These are phyloP conservation scores for Fusarium liriodendri DNA, from an alignment of 2,329 filamentous ascomycete species.

Conservation along the genomic window DNA sequence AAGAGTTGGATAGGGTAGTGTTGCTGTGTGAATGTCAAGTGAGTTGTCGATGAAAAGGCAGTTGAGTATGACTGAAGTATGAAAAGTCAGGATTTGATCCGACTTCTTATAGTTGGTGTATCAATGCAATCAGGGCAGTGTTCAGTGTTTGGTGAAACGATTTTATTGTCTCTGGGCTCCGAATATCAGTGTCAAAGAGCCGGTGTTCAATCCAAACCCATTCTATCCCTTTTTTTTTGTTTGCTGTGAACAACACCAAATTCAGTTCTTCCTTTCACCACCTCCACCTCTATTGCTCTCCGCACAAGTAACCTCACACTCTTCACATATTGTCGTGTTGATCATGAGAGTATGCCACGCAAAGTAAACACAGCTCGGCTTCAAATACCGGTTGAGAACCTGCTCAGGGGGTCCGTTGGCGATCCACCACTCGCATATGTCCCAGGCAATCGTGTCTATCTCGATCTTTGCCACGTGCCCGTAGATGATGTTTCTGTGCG, in stretches of 20 bases:
- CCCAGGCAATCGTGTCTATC: constrained; percentile 37
- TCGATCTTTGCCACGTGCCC: constrained; percentile 39
- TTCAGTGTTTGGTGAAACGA: neutral
- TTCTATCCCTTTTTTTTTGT: neutral
- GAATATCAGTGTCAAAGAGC: neutral
- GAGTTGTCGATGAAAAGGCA: neutral
- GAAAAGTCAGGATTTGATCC: neutral
- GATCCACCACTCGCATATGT: constrained; percentile 44
- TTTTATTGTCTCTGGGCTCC: neutral
- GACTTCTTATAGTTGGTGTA: neutral
- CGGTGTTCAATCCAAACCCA: neutral
- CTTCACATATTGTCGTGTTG: constrained; percentile 20
- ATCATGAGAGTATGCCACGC: constrained; percentile 37
- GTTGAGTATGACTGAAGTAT: neutral
- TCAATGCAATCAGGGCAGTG: neutral
- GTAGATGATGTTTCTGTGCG: constrained; percentile 29
- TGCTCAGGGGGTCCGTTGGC: constrained; percentile 41
- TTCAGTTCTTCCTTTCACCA: constrained; percentile 8
- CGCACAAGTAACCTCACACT: constrained; percentile 28
- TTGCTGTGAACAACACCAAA: neutral
- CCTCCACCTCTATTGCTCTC: constrained; percentile 1
- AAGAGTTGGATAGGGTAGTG: neutral
- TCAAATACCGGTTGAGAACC: constrained; percentile 42
- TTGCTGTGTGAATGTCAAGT: neutral
- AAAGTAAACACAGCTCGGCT: constrained; percentile 39